Evolutionary conservation across 805 yeast species (phyloP).

Genomic region (Kodamaea kakaduensis): DNA sequence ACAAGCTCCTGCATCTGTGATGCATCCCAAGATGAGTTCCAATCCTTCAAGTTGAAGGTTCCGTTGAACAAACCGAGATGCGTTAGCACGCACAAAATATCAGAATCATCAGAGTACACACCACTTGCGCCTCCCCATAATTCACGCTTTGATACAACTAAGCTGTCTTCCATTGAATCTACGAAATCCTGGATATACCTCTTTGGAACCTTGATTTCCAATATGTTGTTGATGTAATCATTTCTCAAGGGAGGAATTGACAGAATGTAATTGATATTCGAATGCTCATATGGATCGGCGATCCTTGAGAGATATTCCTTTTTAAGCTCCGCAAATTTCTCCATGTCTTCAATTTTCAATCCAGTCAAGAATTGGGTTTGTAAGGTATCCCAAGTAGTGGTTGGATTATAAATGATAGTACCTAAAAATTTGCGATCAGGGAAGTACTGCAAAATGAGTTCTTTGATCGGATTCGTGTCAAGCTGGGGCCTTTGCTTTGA

Average conservation of each 20-base stretch:
- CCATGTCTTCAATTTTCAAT: slow-evolving; percentile 25
- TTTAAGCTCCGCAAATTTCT: slow-evolving; percentile 25
- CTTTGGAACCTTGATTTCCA: slow-evolving; percentile 57
- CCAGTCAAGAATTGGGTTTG: slow-evolving; percentile 28
- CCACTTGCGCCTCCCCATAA: slow-evolving; percentile 84
- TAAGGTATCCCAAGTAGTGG: slow-evolving; percentile 45
- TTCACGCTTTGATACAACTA: slow-evolving; percentile 30
- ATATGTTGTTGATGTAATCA: slow-evolving; percentile 41
- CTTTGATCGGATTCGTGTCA: slow-evolving; percentile 18
- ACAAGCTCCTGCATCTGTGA: slow-evolving; percentile 23
- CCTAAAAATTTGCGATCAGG: slow-evolving; percentile 29
- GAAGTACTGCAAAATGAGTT: slow-evolving; percentile 23
- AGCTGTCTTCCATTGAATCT: slow-evolving; percentile 34
- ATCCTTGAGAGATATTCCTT: slow-evolving; percentile 13
- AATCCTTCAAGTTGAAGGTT: slow-evolving; percentile 24
- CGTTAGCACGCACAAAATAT: slow-evolving; percentile 65
- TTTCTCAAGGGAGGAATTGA: slow-evolving; percentile 34
- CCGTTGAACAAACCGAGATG: slow-evolving; percentile 67
- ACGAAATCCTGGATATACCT: slow-evolving; percentile 35
- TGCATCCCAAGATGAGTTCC: slow-evolving; percentile 30
- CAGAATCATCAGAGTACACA: slow-evolving; percentile 91
- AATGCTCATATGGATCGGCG: slow-evolving; percentile 10
- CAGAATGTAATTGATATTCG: slow-evolving; percentile 29
- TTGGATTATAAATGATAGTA: slow-evolving; percentile 50
- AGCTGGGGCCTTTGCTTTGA: slow-evolving; percentile 9